A percentile compares a stretch with the other conserved stretches of the same genome.
Conservation (phyloP, 371 early-diverging fungal genomes). For the Mucor sp. region DNA sequence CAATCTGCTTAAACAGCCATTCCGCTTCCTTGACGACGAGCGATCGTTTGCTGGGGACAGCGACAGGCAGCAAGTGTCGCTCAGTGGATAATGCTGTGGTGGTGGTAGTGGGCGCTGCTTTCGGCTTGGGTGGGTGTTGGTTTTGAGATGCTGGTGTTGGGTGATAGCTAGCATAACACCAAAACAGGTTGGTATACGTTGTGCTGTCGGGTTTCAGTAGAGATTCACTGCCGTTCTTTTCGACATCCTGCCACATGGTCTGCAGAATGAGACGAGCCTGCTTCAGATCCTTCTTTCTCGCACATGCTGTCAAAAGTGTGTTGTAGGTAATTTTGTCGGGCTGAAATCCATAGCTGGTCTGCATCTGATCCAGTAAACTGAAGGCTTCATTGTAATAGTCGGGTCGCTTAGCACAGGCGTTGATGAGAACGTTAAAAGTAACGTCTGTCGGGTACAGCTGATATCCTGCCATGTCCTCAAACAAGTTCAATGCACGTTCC, state of each 20-base stretch:
- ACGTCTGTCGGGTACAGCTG: constrained; percentile 76
- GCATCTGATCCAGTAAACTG: constrained; percentile 81
- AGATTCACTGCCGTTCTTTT: constrained; percentile 13
- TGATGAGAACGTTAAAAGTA: constrained; percentile 85
- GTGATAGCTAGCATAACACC: constrained; percentile 62
- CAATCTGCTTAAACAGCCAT: constrained; percentile 38
- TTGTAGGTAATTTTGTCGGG: constrained; percentile 82
- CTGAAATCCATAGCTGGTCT: constrained; percentile 71
- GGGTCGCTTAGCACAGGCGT: constrained; percentile 79
- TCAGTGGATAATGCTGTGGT: constrained; percentile 4
- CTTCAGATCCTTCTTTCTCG: constrained; percentile 63
- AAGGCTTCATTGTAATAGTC: constrained; percentile 87
- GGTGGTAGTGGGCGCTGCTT: not conserved
- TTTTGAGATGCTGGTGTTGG: constrained; percentile 9
- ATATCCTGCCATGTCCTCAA: constrained; percentile 77
- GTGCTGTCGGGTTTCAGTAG: constrained; percentile 53
- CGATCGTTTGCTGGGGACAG: constrained; percentile 40
- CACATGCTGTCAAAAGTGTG: constrained; percentile 76
- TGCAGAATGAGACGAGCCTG: constrained; percentile 65
- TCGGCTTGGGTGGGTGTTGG: not conserved
- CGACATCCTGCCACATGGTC: constrained; percentile 51
- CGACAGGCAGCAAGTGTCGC: constrained; percentile 25
- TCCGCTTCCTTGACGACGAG: constrained; percentile 49
- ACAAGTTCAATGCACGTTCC: constrained; percentile 82
- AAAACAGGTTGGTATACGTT: constrained; percentile 69